These are phyloP conservation scores for Bocquillonia castaneifolia DNA, from an alignment of 441 rosid genomes.

Conservation along the genomic window DNA sequence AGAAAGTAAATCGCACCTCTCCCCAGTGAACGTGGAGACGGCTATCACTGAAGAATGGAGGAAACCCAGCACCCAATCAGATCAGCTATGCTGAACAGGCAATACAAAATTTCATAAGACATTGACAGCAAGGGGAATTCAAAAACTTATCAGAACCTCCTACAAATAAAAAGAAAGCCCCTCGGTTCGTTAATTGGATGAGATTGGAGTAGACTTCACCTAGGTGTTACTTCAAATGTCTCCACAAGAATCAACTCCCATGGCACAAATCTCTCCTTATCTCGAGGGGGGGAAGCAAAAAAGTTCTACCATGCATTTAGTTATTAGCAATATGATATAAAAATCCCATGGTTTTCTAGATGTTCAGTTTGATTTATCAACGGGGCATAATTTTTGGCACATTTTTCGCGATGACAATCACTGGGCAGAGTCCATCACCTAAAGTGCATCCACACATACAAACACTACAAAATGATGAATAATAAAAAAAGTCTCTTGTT, in stretches of 20 bases:
- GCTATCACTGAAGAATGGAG: too few relatives aligned
- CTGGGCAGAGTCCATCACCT: conserved; percentile 19
- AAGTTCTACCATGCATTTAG: neutral
- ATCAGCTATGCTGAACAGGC: conserved; percentile 1
- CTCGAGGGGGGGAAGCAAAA: neutral
- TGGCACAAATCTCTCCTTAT: neutral
- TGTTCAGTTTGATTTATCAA: conserved; percentile 13
- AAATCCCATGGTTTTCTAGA: conserved; percentile 13
- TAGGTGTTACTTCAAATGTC: neutral
- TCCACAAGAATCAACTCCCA: neutral
- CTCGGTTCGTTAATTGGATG: neutral
- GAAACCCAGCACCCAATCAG: neutral
- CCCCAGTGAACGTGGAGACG: too few relatives aligned
- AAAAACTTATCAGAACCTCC: neutral
- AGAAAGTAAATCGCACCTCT: too few relatives aligned
- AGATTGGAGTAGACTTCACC: neutral
- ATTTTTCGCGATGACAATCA: conserved; percentile 12
- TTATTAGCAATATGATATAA: neutral
- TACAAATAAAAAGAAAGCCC: neutral
- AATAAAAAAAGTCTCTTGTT: conserved; percentile 25
- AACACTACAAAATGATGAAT: conserved; percentile 19
- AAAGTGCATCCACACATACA: conserved; percentile 29
- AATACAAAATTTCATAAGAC: neutral
- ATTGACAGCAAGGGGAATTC: neutral
- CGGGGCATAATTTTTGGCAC: conserved; percentile 18